phyloP scores from a whole-genome alignment of 768 basidiomycete genomes.

The Calocera viscosa region DNA sequence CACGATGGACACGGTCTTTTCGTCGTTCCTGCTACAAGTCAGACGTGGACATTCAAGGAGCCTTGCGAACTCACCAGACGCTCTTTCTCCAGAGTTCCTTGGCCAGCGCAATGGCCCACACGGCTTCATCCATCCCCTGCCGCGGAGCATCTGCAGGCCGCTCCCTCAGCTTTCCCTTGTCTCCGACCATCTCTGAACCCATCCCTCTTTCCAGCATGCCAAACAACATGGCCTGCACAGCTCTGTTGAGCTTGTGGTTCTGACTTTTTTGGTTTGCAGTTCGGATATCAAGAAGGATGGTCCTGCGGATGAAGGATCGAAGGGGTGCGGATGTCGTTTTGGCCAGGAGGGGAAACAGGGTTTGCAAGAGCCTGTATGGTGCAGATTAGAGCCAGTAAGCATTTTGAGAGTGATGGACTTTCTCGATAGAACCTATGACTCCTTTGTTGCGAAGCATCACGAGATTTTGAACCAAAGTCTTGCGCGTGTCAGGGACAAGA shows the following conservation, averaged over 20 bases:
- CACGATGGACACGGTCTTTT: constrained; percentile 85
- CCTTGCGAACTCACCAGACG: constrained; percentile 44
- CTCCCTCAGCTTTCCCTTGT: constrained; percentile 64
- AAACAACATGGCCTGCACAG: constrained; percentile 92
- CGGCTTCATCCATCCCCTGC: constrained; percentile 63
- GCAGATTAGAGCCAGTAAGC: constrained; percentile 8
- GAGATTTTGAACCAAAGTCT: constrained; percentile 75
- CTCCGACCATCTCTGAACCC: constrained; percentile 64
- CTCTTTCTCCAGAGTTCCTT: constrained; percentile 91
- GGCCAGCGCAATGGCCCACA: constrained; percentile 93
- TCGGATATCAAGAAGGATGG: constrained; percentile 85
- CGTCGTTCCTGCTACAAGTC: constrained; percentile 51
- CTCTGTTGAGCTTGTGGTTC: constrained; percentile 91
- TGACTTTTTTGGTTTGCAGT: constrained; percentile 78
- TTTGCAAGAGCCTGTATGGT: constrained; percentile 59
- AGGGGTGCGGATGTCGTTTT: constrained; percentile 77
- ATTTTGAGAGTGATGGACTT: constrained; percentile 27
- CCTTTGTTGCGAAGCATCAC: constrained; percentile 89
- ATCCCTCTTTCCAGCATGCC: constrained; percentile 91
- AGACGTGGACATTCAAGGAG: neutral
- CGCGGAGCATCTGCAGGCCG: constrained; percentile 18
- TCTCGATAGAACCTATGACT: constrained; percentile 88
- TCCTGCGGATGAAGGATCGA: constrained; percentile 76
- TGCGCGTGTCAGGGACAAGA: constrained; percentile 68
- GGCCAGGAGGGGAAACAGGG: constrained; percentile 91